These are phyloP conservation scores for Yamadazyma membranifaciens DNA, from an alignment of 1,139 yeast genomes.

Conservation along the genomic window DNA sequence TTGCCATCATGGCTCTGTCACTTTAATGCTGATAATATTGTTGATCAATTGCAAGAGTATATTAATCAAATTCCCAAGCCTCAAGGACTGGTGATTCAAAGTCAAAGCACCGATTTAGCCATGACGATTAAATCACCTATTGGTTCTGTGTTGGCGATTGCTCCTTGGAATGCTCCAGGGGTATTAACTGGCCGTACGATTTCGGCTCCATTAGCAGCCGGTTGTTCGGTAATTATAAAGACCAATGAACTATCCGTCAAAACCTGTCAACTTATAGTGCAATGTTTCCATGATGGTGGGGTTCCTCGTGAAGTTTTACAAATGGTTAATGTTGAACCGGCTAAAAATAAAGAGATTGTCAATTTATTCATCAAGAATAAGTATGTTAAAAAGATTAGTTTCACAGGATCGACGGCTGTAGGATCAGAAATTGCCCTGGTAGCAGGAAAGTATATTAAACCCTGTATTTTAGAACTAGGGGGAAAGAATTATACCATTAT, in stretches of 20 bases:
- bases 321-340: constrained; percentile 31
- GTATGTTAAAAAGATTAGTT: constrained; percentile 33
- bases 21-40: constrained; percentile 28
- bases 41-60: constrained; percentile 25
- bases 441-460: constrained; percentile 37
- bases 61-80: constrained; percentile 19
- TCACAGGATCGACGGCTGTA: constrained; percentile 44
- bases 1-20: constrained; percentile 36
- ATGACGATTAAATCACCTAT: constrained; percentile 34
- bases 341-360: constrained; percentile 23
- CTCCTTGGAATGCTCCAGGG: constrained; percentile 53
- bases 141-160: constrained; percentile 44
- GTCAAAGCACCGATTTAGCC: constrained; percentile 24
- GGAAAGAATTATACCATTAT: constrained; percentile 42
- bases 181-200: constrained; percentile 38
- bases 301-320: constrained; percentile 35
- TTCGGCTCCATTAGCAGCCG: constrained; percentile 47
- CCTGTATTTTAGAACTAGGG: constrained; percentile 41
- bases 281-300: constrained; percentile 37
- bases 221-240: constrained; percentile 46
- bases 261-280: constrained; percentile 27
- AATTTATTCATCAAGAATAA: constrained; percentile 26
- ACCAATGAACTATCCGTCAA: constrained; percentile 38
- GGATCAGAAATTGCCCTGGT: constrained; percentile 32
- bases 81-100: constrained; percentile 23